Evolutionary conservation across 495 filamentous ascomycete genomes (phyloP).

Genomic region (Talaromyces wortmannii): DNA sequence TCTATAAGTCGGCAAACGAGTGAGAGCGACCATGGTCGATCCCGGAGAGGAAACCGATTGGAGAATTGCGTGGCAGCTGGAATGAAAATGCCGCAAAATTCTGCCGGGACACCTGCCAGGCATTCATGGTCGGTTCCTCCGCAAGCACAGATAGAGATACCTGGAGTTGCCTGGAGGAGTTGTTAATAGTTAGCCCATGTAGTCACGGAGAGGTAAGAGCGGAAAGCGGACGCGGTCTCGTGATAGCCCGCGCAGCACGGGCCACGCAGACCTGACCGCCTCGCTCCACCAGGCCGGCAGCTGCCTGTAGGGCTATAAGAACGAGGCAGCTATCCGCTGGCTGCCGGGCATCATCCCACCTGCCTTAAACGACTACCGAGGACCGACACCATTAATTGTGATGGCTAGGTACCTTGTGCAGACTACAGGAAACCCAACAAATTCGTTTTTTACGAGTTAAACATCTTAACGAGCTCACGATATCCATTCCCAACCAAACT

Average conservation of each 20-base stretch:
- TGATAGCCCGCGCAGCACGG: too few relatives aligned
- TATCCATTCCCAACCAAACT: too few relatives aligned
- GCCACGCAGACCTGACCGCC: background rate
- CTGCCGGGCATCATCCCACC: background rate
- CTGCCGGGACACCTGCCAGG: background rate
- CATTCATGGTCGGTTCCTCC: conserved; percentile 1
- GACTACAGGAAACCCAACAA: too few relatives aligned
- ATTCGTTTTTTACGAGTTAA: too few relatives aligned
- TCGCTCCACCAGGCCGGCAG: background rate
- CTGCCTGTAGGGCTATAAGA: background rate
- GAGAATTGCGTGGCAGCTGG: background rate
- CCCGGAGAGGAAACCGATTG: background rate
- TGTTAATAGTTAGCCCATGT: too few relatives aligned
- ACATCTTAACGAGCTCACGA: too few relatives aligned
- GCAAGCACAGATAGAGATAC: background rate
- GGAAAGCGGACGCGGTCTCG: too few relatives aligned
- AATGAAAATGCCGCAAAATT: background rate
- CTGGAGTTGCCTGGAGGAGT: too few relatives aligned
- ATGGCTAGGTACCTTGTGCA: too few relatives aligned
- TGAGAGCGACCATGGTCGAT: background rate
- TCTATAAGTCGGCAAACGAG: background rate
- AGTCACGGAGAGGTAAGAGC: too few relatives aligned
- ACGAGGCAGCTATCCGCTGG: background rate
- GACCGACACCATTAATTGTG: background rate
- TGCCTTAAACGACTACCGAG: background rate